Conservation (phyloP, 306 rosid species). For the Pachyrhizus erosus region DNA sequence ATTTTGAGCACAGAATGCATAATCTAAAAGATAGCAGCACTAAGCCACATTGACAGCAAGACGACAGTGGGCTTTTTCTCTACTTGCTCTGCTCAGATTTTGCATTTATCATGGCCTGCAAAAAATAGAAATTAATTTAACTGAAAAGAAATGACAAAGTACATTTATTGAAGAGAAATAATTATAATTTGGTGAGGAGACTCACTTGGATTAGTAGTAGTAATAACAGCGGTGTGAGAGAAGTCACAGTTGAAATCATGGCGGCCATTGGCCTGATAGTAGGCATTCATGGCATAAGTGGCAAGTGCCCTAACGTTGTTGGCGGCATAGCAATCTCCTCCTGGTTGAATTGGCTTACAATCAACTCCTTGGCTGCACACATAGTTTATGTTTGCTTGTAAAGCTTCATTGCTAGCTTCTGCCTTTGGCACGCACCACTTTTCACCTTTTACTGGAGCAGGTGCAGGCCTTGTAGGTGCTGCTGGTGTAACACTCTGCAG, state of each 20-base stretch:
- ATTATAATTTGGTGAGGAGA: not conserved
- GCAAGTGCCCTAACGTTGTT: slow-evolving; percentile 58
- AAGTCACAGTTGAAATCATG: slow-evolving; percentile 73
- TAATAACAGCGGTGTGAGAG: slow-evolving; percentile 51
- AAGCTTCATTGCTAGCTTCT: slow-evolving; percentile 46
- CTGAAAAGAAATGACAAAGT: too few relatives aligned
- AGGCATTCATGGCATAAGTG: slow-evolving; percentile 79
- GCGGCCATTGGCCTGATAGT: slow-evolving; percentile 65
- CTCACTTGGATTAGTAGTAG: slow-evolving; percentile 69
- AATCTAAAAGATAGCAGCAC: not conserved
- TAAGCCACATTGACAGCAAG: not conserved
- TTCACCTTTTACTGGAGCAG: slow-evolving; percentile 35
- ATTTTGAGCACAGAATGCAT: not conserved
- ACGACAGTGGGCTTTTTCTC: not conserved
- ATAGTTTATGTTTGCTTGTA: slow-evolving; percentile 73
- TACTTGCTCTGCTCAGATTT: slow-evolving; percentile 26
- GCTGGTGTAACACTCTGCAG: not conserved
- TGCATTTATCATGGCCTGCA: slow-evolving; percentile 50
- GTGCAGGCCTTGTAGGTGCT: not conserved
- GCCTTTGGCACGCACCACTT: slow-evolving; percentile 78
- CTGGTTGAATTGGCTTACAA: slow-evolving; percentile 68
- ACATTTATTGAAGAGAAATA: too few relatives aligned
- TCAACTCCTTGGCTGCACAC: slow-evolving; percentile 67
- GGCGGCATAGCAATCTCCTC: slow-evolving; percentile 67
- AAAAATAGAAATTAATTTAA: too few relatives aligned